These are phyloP conservation scores for Nemania bipapillata DNA, from an alignment of 2,329 filamentous ascomycete species.

Conservation along the genomic window DNA sequence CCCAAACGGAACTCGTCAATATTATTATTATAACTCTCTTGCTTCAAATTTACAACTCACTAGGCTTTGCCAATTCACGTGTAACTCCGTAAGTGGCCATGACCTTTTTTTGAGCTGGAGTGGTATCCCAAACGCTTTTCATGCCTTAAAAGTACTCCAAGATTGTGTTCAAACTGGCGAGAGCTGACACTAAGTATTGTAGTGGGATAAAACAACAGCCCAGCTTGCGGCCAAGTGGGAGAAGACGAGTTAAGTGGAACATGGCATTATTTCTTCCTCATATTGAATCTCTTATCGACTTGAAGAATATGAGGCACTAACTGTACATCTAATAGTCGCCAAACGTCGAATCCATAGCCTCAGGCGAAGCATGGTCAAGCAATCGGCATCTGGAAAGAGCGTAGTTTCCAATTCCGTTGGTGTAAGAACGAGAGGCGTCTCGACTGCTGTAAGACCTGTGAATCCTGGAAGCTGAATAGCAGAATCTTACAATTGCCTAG, in stretches of 20 bases:
- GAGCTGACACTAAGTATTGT: neutral
- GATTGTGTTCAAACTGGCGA: neutral
- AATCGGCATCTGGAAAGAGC: constrained; percentile 39
- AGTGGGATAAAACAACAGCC: constrained; percentile 42
- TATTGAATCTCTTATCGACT: neutral
- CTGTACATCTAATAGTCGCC: neutral
- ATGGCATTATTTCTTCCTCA: neutral
- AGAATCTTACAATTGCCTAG: constrained; percentile 9
- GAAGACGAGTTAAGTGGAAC: constrained; percentile 39
- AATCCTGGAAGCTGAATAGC: neutral
- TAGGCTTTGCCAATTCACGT: constrained; percentile 33
- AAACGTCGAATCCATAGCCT: constrained; percentile 41
- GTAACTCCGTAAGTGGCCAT: constrained; percentile 7
- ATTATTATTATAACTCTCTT: constrained; percentile 23
- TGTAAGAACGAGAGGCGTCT: constrained; percentile 27
- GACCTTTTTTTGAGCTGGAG: neutral
- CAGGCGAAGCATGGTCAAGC: constrained; percentile 48
- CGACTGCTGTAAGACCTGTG: constrained; percentile 23
- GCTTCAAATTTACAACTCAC: constrained; percentile 28
- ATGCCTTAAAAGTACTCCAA: neutral
- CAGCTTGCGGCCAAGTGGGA: constrained; percentile 44
- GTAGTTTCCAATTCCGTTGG: constrained; percentile 24
- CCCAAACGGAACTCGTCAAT: constrained; percentile 13
- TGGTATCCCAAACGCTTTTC: neutral
- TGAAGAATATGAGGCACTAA: constrained; percentile 6